phyloP scores from a whole-genome alignment of 257 asterid genomes.

The Lithospermum erythrorhizon region DNA sequence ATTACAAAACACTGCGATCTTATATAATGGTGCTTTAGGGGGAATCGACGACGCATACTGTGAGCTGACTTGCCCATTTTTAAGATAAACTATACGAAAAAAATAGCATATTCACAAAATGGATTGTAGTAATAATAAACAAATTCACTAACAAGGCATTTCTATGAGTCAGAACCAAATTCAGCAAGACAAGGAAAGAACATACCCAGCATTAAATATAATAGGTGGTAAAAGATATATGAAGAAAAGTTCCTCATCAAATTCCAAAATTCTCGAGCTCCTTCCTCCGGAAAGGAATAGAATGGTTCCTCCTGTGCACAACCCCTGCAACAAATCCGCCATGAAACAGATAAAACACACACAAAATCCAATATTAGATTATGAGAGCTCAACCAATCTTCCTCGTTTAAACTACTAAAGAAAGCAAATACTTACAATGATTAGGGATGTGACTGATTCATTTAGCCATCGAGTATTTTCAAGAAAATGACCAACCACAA shows the following conservation, averaged over 20 bases:
- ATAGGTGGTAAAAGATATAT: slow-evolving; percentile 77
- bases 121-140: background rate
- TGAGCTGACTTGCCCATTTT: too few species aligned
- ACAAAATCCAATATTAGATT: background rate
- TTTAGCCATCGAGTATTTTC: slow-evolving; percentile 56
- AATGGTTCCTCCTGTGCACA: slow-evolving; percentile 35
- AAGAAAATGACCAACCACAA: slow-evolving; percentile 52
- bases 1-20: background rate
- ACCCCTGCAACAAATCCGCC: slow-evolving; percentile 37
- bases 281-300: slow-evolving; percentile 37
- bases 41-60: too few species aligned
- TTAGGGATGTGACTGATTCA: slow-evolving; percentile 42
- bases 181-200: background rate
- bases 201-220: slow-evolving; percentile 79
- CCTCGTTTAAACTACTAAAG: background rate
- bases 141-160: background rate
- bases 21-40: too few species aligned
- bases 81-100: background rate
- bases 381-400: background rate
- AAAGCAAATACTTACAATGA: slow-evolving; percentile 29
- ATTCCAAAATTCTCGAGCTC: slow-evolving; percentile 46
- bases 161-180: background rate
- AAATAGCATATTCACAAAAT: background rate
- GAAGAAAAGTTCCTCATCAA: slow-evolving; percentile 65
- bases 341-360: background rate